These are phyloP conservation scores for Berkeleyomyces rouxiae DNA, from an alignment of 2,329 filamentous ascomycete genomes.

Conservation along the genomic window DNA sequence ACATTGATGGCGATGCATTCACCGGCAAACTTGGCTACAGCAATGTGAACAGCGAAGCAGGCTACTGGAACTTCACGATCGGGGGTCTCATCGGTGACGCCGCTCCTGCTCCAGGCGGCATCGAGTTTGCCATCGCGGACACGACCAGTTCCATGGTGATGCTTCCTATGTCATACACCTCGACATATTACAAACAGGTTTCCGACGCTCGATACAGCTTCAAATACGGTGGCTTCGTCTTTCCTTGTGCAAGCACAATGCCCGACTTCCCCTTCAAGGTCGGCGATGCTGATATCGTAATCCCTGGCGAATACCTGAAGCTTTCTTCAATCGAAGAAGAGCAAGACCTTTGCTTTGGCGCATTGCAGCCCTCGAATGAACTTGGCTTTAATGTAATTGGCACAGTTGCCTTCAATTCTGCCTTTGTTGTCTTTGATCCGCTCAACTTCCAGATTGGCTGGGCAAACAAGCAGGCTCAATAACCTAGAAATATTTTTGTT, in stretches of 20 bases:
- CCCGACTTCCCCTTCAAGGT: constrained; percentile 38
- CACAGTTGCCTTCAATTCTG: constrained; percentile 44
- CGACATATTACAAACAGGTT: constrained; percentile 33
- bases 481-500: too few relatives aligned
- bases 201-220: constrained; percentile 26
- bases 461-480: too few relatives aligned
- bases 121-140: constrained; percentile 27
- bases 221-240: constrained; percentile 27
- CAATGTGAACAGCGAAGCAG: constrained; percentile 35
- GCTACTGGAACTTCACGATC: constrained; percentile 15
- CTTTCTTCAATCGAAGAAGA: constrained; percentile 30
- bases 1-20: constrained; percentile 40
- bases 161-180: constrained; percentile 34
- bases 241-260: constrained; percentile 29
- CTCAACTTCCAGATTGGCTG: too few relatives aligned
- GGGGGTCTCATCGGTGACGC: constrained; percentile 16
- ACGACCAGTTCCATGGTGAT: constrained; percentile 49
- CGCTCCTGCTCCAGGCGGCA: background rate
- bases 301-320: constrained; percentile 36
- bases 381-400: constrained; percentile 39
- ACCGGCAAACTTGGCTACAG: constrained; percentile 41
- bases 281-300: constrained; percentile 40
- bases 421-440: constrained; percentile 23
- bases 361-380: constrained; percentile 39
- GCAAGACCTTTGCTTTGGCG: constrained; percentile 46